Base-by-base conservation (phyloP, 257 asterid genomes). In the Verbena officinalis region DNA sequence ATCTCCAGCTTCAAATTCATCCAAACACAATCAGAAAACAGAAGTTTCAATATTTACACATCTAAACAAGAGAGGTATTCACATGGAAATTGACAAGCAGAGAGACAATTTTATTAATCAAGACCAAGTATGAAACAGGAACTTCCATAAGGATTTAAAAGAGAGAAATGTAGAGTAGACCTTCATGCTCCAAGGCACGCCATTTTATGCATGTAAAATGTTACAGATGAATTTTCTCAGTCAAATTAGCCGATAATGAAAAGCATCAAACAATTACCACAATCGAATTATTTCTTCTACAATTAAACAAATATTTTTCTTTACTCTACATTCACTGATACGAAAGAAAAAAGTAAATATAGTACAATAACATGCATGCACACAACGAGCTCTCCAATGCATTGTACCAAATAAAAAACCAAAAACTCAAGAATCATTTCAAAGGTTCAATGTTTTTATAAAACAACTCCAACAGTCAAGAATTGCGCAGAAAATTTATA, bases 1-100 rank as follows among this genome's bases (percentile, higher is more conserved):
- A 55, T 84, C 89, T 16, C 86, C 91, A 68, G 75, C 95, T 86
- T 73, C 73, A 67, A 33, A 59, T 51, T 34, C 67, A 54, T 23
- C 55, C 7, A 62, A 59, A 69, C 38, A 68, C 51, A 69, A 53
- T 48, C 19, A 46, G 46, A 43, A 50, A 48, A 9, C 20, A 27
- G 71, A 55, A 54, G 19, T 59, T 22, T 27, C 23, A 62, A n/a
- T 64, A 58, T 4, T 38, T 12, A 23, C 30, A 44, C 7, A 51
- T 33, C 19, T 6, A 52, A n/a, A 24, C 5, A 57, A 22, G 40
- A 57, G 51, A 64, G 17, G 20, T 36, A 38, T 34, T n/a, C 53
- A 52, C 12, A 44, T 5, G 20, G 39, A 22, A 11, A 15, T 38
- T 55, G 7, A 30, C 36, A 30, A 30, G 7, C 36, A 30, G 36